These are phyloP conservation scores for Podospora pseudopauciseta DNA, from an alignment of 495 filamentous ascomycete species.

Conservation along the genomic window DNA sequence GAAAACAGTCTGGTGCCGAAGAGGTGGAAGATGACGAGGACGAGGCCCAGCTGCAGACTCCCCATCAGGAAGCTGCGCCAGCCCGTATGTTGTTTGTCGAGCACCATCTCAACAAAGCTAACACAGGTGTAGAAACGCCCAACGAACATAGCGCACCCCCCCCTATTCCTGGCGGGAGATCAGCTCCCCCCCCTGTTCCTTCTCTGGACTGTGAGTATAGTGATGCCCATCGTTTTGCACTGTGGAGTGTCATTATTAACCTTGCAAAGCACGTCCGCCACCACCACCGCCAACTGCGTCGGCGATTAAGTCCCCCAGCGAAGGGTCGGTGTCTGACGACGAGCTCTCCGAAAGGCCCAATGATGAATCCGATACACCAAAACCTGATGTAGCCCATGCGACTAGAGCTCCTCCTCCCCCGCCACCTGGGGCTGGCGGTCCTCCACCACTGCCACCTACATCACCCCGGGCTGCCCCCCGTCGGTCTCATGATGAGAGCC, in stretches of 20 bases:
- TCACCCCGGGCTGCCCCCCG: constrained; percentile 55
- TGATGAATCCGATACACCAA: constrained; percentile 37
- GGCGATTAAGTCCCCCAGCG: constrained; percentile 59
- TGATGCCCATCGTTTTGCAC: constrained; percentile 12
- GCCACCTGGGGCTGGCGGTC: constrained; percentile 16
- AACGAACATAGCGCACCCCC: constrained; percentile 44
- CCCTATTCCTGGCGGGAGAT: constrained; percentile 59
- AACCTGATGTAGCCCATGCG: constrained; percentile 35
- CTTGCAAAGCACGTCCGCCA: constrained; percentile 55
- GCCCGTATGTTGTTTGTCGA: constrained; percentile 45
- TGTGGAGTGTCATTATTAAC: constrained; percentile 30
- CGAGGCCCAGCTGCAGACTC: constrained; percentile 29
- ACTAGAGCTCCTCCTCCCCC: constrained; percentile 44
- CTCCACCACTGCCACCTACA: constrained; percentile 36
- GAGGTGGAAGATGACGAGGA: constrained; percentile 43
- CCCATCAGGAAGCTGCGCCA: constrained; percentile 39
- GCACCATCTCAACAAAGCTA: constrained; percentile 23
- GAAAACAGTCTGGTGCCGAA: constrained; percentile 33
- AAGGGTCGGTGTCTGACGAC: constrained; percentile 89
- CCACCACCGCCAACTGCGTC: constrained; percentile 48
- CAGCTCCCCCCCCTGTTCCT: constrained; percentile 66
- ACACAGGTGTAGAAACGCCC: constrained; percentile 37
- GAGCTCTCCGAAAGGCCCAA: constrained; percentile 70
- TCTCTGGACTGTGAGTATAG: constrained; percentile 56
- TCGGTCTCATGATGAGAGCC: constrained; percentile 47